Conservation (phyloP, 371 early-diverging fungal genomes). For the Fennellomyces sp. region DNA sequence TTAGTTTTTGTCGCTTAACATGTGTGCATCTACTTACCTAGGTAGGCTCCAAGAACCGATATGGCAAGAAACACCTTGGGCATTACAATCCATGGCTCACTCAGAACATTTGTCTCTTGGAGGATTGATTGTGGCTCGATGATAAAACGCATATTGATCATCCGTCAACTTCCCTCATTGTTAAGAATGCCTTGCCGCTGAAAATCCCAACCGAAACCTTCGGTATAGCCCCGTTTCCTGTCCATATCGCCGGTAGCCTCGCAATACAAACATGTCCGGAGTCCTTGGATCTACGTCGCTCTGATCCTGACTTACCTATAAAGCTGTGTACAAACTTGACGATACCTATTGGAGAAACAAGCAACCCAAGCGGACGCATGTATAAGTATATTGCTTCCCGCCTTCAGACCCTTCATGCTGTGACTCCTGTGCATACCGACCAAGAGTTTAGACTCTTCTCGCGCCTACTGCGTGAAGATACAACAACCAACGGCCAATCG, state of each 20-base stretch:
- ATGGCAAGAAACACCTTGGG: background rate
- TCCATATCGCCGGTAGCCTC: background rate
- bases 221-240: background rate
- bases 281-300: background rate
- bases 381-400: background rate
- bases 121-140: no score
- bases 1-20: background rate
- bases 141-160: no score
- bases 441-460: background rate
- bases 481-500: background rate
- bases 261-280: background rate
- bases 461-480: background rate
- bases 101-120: background rate
- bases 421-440: background rate
- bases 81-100: background rate
- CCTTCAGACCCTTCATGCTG: background rate
- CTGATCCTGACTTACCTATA: background rate
- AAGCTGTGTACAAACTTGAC: background rate
- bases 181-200: background rate
- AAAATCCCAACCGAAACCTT: background rate
- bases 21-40: background rate
- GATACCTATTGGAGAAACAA: background rate
- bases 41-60: background rate
- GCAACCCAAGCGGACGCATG: background rate
- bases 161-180: no score